Conservation (phyloP, 805 yeast genomes). For the Starmera dryadoides region DNA sequence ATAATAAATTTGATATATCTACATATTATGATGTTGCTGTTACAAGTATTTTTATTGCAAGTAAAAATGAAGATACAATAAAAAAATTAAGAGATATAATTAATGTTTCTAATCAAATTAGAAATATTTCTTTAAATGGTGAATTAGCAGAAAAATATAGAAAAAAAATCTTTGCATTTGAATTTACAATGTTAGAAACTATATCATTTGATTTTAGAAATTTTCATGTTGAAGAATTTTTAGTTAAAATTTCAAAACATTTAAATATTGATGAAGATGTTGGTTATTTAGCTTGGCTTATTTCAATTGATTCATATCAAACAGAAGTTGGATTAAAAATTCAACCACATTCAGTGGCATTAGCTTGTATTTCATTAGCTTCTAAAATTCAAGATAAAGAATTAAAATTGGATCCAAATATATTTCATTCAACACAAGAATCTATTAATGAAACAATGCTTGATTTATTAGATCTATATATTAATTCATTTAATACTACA, state of each 20-base stretch:
- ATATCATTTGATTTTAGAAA: slow-evolving; percentile 75
- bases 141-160: slow-evolving; percentile 46
- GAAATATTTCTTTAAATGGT: slow-evolving; percentile 18
- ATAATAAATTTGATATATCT: slow-evolving; percentile 50
- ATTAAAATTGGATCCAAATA: slow-evolving; percentile 20
- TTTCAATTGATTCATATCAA: slow-evolving; percentile 64
- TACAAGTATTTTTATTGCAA: slow-evolving; percentile 61
- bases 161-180: slow-evolving; percentile 50
- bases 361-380: slow-evolving; percentile 59
- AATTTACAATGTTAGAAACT: slow-evolving; percentile 67
- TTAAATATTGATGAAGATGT: slow-evolving; percentile 37
- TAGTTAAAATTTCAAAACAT: slow-evolving; percentile 53
- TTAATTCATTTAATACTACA: slow-evolving; percentile 47
- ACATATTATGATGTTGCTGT: slow-evolving; percentile 58
- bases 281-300: slow-evolving; percentile 61
- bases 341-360: slow-evolving; percentile 72
- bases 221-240: slow-evolving; percentile 57
- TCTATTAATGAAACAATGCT: slow-evolving; percentile 41
- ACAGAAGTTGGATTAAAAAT: slow-evolving; percentile 61
- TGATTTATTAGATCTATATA: slow-evolving; percentile 53
- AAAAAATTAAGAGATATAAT: slow-evolving; percentile 65
- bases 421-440: slow-evolving; percentile 11
- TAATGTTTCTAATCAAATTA: slow-evolving; percentile 27
- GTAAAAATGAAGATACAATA: slow-evolving; percentile 79
- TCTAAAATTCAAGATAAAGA: slow-evolving; percentile 32